Base-by-base conservation (phyloP, 345 rosid species). In the Combretum micranthum region DNA sequence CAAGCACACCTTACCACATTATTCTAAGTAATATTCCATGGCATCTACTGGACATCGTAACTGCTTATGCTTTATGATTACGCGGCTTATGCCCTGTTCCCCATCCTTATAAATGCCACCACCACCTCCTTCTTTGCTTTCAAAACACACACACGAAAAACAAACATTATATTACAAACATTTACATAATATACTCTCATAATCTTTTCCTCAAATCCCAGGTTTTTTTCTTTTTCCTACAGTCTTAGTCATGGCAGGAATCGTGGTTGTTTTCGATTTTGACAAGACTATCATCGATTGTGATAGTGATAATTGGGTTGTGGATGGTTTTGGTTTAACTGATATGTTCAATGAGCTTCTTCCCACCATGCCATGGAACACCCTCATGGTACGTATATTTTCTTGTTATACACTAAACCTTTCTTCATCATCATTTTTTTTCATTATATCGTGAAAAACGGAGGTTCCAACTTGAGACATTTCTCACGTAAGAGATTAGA, bases 291-390 rank as follows among this genome's bases (percentile, higher is more conserved):
- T 87, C 59, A 60, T 90, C 50, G 96, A 91, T 25, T 79, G 77
- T n/a, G 98, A 87, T 55, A 87, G 96, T 44, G 98, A 91, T 44
- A 87, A 87, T 22, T 91, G 88, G 84, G 89, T 87, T 0, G 32
- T 90, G 13, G 94, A 90, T 63, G 91, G 59, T 60, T 65, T 90
- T 69, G 96, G 97, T 54, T 76, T 75, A 49, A 80, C 89, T 16
- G 87, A 80, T 32, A 65, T 77, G 77, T 90, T 85, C 83, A 74
- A 85, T 52, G 82, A 79, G 39, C 97, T 90, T 56, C 96, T 87
- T 18, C 89, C 87, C 2, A 82, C 91, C 76, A 83, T 85, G 91
- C 91, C 96, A 20, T 90, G 96, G 94, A 91, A 91, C 69, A 63
- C 88, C 63, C 73, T 87, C 63, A 87, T 91, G 96, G 96, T 90